Conservation (phyloP, 495 filamentous ascomycete species). For the Sordaria brevicollis region DNA sequence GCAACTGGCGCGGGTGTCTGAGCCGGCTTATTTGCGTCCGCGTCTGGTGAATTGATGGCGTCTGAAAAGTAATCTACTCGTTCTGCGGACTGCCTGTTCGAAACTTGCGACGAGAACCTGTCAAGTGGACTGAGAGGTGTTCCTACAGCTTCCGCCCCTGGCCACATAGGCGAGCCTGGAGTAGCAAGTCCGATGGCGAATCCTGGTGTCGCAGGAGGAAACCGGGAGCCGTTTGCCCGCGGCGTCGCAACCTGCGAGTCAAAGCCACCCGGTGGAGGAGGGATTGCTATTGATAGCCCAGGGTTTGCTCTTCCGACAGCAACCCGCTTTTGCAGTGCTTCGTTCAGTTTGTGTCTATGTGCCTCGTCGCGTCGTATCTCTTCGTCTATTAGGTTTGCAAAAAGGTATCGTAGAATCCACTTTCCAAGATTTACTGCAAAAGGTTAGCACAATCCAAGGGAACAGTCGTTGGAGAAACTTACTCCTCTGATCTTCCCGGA, state of each 20-base stretch:
- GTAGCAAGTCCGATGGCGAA: conserved; percentile 72
- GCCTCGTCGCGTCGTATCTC: conserved; percentile 71
- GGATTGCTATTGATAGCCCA: conserved; percentile 59
- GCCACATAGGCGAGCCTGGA: conserved; percentile 35
- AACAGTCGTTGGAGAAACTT: conserved; percentile 23
- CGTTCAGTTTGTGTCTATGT: conserved; percentile 56
- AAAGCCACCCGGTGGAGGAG: conserved; percentile 38
- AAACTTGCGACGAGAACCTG: conserved; percentile 19
- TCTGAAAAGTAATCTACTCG: conserved; percentile 37
- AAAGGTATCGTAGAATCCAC: conserved; percentile 92
- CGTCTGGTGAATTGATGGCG: conserved; percentile 30
- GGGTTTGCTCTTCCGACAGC: conserved; percentile 44
- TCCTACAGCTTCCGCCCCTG: conserved; percentile 28
- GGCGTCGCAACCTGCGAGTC: conserved; percentile 46
- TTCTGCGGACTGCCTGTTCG: conserved; percentile 29
- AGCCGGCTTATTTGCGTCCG: conserved; percentile 14
- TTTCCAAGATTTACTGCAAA: conserved; percentile 76
- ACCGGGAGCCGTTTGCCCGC: conserved; percentile 49
- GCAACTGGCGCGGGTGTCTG: conserved; percentile 20
- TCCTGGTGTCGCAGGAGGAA: conserved; percentile 55
- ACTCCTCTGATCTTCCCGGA: conserved; percentile 93
- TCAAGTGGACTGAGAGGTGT: conserved; percentile 30
- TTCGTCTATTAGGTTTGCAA: conserved; percentile 79
- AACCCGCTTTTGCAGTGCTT: conserved; percentile 46
- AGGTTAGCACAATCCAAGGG: conserved; percentile 1